Conservation (phyloP, 139 green algal genomes). For the Chlamydomonas asymmetrica region DNA sequence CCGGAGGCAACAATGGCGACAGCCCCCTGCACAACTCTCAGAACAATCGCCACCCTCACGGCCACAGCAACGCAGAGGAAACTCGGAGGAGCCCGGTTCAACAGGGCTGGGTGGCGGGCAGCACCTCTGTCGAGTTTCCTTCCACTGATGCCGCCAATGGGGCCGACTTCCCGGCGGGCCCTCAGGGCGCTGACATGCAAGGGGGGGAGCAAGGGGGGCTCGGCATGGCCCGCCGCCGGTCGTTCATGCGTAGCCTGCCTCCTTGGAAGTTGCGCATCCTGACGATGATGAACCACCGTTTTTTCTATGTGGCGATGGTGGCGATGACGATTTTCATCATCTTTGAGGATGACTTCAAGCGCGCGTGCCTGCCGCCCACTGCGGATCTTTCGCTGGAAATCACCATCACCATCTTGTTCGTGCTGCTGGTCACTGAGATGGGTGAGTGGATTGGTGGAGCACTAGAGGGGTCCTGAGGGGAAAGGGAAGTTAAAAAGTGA, state of each 20-base stretch:
- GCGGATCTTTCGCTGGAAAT: conserved; percentile 63
- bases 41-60: too few species aligned
- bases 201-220: not conserved
- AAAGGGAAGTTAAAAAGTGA: too few species aligned
- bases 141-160: too few species aligned
- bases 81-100: too few species aligned
- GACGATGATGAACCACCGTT: conserved; percentile 27
- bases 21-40: too few species aligned
- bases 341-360: conserved; percentile 84
- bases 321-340: conserved; percentile 75
- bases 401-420: conserved; percentile 53
- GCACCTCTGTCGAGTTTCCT: too few species aligned
- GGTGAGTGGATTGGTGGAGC: conserved; percentile 42
- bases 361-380: conserved; percentile 54
- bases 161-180: too few species aligned
- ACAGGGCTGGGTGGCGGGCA: too few species aligned
- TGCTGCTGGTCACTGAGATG: conserved; percentile 69
- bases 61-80: too few species aligned
- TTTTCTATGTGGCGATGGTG: conserved; percentile 42
- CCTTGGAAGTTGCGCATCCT: conserved; percentile 21
- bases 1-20: too few species aligned
- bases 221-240: not conserved
- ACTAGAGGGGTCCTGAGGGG: too few species aligned
- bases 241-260: not conserved
- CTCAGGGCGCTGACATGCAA: too few species aligned